These are phyloP conservation scores for Malbranchea cinnamomea DNA, from an alignment of 2,329 filamentous ascomycete genomes.

Conservation along the genomic window DNA sequence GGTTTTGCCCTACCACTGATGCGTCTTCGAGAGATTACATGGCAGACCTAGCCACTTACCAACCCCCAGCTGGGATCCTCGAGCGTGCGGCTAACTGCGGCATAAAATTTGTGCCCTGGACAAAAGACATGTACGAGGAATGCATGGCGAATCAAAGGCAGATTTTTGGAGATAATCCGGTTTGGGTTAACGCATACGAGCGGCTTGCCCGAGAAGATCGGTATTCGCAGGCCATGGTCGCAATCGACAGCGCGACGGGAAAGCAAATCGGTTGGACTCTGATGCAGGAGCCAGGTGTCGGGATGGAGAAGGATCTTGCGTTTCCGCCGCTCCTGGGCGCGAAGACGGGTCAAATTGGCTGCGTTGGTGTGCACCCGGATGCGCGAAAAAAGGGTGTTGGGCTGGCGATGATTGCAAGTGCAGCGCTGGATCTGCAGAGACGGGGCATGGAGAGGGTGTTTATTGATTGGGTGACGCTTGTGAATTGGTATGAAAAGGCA, in stretches of 20 bases:
- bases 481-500: conserved; percentile 31
- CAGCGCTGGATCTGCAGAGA: conserved; percentile 15
- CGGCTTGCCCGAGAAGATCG: conserved; percentile 20
- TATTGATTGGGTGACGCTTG: conserved; percentile 21
- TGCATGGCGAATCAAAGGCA: conserved; percentile 9
- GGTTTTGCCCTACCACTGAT: conserved; percentile 18
- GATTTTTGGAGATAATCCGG: conserved; percentile 14
- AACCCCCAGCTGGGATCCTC: conserved; percentile 21
- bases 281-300: conserved; percentile 24
- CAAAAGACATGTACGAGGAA: conserved; percentile 8
- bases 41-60: conserved; percentile 22
- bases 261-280: conserved; percentile 32
- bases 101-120: conserved; percentile 9
- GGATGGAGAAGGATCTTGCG: conserved; percentile 24
- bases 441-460: conserved; percentile 17
- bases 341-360: conserved; percentile 31
- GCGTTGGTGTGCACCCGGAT: conserved; percentile 27
- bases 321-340: conserved; percentile 26
- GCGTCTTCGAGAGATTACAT: conserved; percentile 25
- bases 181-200: conserved; percentile 29
- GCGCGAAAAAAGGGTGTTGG: conserved; percentile 27
- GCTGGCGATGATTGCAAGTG: conserved; percentile 28
- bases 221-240: conserved; percentile 28
- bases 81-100: conserved; percentile 15
- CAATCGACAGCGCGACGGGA: conserved; percentile 21